Evolutionary conservation across 768 basidiomycete species (phyloP).

Genomic region (Lyophyllum semitale): DNA sequence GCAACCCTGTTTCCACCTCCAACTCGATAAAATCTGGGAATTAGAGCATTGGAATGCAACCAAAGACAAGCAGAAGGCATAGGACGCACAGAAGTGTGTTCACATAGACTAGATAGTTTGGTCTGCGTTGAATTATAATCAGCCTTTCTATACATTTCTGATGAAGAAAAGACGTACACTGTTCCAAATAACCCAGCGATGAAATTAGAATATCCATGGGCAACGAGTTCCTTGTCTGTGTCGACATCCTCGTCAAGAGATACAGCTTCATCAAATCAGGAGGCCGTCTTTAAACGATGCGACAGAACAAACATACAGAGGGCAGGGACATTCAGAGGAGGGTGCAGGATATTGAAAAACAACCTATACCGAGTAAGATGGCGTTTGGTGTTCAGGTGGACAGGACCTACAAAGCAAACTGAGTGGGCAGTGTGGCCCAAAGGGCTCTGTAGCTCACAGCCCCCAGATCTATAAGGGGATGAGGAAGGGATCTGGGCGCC

Average conservation of each 20-base stretch:
- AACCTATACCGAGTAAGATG: conserved; percentile 41
- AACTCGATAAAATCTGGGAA: conserved; percentile 81
- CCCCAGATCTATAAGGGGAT: conserved; percentile 62
- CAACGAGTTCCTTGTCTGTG: conserved; percentile 90
- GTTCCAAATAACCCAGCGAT: conserved; percentile 79
- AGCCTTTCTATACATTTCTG: background rate
- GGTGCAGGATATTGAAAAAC: conserved; percentile 85
- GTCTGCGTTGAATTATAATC: conserved; percentile 40
- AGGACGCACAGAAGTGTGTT: conserved; percentile 69
- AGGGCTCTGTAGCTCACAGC: conserved; percentile 66
- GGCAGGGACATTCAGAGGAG: conserved; percentile 88
- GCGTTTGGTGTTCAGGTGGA: background rate
- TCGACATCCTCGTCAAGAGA: conserved; percentile 87
- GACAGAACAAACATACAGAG: conserved; percentile 52
- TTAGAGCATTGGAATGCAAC: background rate
- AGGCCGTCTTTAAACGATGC: background rate
- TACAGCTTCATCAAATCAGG: conserved; percentile 53
- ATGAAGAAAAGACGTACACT: conserved; percentile 52
- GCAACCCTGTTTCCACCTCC: conserved; percentile 85
- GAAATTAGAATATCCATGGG: conserved; percentile 90
- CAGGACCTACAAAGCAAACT: conserved; percentile 82
- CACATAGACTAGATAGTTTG: conserved; percentile 88
- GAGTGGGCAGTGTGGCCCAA: conserved; percentile 87
- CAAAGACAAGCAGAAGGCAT: background rate
- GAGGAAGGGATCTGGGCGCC: too few relatives aligned